phyloP scores from a whole-genome alignment of 2,329 filamentous ascomycete species.

The Colletotrichum sp. region DNA sequence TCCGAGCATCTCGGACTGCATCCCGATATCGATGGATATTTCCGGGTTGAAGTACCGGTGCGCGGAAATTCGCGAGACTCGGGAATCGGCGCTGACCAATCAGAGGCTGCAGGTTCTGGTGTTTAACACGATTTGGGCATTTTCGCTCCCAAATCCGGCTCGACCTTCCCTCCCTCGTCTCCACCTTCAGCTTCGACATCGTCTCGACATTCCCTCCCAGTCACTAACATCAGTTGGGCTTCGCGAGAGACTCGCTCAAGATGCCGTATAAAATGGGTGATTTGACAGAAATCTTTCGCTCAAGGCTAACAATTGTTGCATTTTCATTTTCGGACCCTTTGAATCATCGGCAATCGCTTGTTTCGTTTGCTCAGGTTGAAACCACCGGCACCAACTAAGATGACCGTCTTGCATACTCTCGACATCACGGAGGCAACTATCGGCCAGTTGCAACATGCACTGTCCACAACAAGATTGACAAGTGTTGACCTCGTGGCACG shows the following conservation, averaged over 20 bases:
- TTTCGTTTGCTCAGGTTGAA: not conserved
- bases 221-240: not conserved
- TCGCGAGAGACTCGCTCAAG: not conserved
- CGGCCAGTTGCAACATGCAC: slow-evolving; percentile 25
- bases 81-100: not conserved
- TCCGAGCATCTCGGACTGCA: not conserved
- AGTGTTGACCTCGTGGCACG: slow-evolving; percentile 31
- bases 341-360: not conserved
- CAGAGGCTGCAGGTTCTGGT: not conserved
- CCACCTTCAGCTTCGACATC: not conserved
- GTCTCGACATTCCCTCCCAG: not conserved
- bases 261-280: not conserved
- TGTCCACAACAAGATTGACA: slow-evolving; percentile 21
- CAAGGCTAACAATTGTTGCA: fast-evolving
- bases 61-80: not conserved
- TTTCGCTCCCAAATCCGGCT: not conserved
- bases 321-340: not conserved
- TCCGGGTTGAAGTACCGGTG: not conserved
- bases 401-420: not conserved
- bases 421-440: slow-evolving; percentile 30
- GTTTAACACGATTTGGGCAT: not conserved
- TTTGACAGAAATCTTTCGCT: not conserved
- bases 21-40: not conserved
- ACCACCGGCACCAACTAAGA: not conserved
- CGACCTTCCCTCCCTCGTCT: not conserved